A percentile compares a stretch with the other conserved stretches of the same genome.
These are phyloP conservation scores for Aspergillus sp. DNA, from an alignment of 2,329 filamentous ascomycete genomes.

Conservation along the genomic window DNA sequence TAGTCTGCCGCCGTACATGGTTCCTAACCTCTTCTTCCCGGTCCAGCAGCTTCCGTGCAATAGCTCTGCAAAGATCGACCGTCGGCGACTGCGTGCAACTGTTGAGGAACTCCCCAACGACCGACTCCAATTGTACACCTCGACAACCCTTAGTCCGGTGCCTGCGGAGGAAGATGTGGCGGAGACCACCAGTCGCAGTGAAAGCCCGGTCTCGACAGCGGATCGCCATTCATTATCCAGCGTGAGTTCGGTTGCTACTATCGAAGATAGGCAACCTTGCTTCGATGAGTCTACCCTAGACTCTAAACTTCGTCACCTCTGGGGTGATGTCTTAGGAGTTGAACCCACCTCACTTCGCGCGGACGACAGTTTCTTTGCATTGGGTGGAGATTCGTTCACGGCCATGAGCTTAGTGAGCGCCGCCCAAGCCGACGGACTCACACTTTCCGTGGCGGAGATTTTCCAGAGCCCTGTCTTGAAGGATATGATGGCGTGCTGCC, in stretches of 20 bases:
- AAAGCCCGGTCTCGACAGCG: background rate
- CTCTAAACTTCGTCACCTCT: conserved; percentile 37
- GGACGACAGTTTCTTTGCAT: conserved; percentile 52
- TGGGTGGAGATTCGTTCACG: conserved; percentile 54
- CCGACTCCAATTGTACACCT: background rate
- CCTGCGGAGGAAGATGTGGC: background rate
- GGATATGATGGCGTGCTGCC: conserved; percentile 47
- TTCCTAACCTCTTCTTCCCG: background rate
- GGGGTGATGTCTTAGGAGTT: conserved; percentile 46
- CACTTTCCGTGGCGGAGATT: conserved; percentile 48
- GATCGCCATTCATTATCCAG: background rate
- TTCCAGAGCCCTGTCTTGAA: conserved; percentile 48
- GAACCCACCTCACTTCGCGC: conserved; percentile 42
- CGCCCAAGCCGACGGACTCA: conserved; percentile 44
- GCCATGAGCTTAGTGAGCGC: conserved; percentile 52
- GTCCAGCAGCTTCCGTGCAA: background rate
- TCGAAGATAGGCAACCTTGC: background rate
- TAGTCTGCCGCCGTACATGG: conserved; percentile 1
- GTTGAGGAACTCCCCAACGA: background rate
- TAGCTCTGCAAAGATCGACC: conserved; percentile 1
- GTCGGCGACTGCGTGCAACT: background rate
- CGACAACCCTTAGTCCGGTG: background rate
- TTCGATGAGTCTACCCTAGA: conserved; percentile 19
- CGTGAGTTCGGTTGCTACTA: background rate
- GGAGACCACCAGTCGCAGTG: background rate